Base-by-base conservation (phyloP, 169 alveolate genomes). In the Plasmodium billcollinsi region DNA sequence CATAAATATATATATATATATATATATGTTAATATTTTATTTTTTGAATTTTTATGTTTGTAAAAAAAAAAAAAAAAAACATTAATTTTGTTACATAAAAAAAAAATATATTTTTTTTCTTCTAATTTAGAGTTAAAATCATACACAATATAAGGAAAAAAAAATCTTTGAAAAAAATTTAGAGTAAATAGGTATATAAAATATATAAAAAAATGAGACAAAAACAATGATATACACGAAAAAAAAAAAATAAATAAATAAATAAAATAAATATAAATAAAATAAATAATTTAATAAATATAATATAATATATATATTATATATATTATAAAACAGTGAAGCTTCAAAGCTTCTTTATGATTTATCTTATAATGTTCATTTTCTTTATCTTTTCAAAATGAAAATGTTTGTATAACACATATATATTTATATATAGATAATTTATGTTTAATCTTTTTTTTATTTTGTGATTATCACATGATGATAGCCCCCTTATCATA, bases 401-500 rank as follows among this genome's bases (percentile, higher is more conserved):
- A 33, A 33, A 33, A 33, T 33, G 45, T 33, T 33, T 3, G 45
- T 33, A 33, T 33, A 33, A 15, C 7, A 50, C 2, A 50, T 50
- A 50, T 50, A 50, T 50, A 50, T n/a, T 11, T 52, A 52, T 52
- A 52, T 52, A 52, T 52, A 52, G 24, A 61, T 18, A 21, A 2
- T 24, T 0, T 49, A 14, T 20, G 14, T 66, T 26, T 26, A 14
- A 24, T n/a, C 11, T 43, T 61, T 7, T 7, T 59, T 20, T 39
- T 74, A 4, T 62, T 15, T 49, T 74, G 15, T 65, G 11, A 2
- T 67, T 61, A 29, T 66, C 47, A 80, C 90, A 83, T 83, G n/a
- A 83, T 89, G 14, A 88, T 92, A 24, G 93, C 71, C 3, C 94
- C 95, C 20, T 91, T 75, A 3, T 86, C 94, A 39, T 66, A 72